Conservation (phyloP, 192 early-diverging fungal species). For the Coemansia nantahalensis region DNA sequence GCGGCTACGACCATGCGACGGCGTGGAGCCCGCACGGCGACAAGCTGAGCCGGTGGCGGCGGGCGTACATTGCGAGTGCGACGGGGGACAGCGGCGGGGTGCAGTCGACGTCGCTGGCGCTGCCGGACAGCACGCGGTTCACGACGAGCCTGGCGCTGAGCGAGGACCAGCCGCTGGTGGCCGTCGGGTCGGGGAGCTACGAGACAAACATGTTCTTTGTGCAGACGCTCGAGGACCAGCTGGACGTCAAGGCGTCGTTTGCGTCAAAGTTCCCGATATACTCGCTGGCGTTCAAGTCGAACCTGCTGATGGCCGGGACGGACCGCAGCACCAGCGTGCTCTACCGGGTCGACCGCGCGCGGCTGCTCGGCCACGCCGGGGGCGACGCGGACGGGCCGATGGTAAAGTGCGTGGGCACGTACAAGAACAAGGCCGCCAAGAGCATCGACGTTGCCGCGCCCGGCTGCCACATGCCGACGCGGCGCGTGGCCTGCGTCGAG, state of each 20-base stretch:
- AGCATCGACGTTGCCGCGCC: conserved; percentile 53
- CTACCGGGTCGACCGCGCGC: conserved; percentile 50
- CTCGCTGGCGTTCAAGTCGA: conserved; percentile 42
- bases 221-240: conserved; percentile 44
- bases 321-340: conserved; percentile 50
- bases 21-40: conserved; percentile 5
- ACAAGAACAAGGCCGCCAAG: conserved; percentile 49
- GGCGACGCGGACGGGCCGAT: conserved; percentile 22
- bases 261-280: conserved; percentile 55
- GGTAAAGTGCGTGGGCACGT: conserved; percentile 50
- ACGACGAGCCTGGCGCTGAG: conserved; percentile 49
- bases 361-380: conserved; percentile 26
- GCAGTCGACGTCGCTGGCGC: conserved; percentile 42
- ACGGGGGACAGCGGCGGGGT: conserved; percentile 41
- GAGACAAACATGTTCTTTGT: conserved; percentile 56
- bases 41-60: conserved; percentile 29
- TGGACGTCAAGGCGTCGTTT: conserved; percentile 54
- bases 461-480: conserved; percentile 41
- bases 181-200: conserved; percentile 50
- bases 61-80: conserved; percentile 39
- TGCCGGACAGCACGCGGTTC: conserved; percentile 49
- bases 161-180: conserved; percentile 46
- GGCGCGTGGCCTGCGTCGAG: conserved; percentile 42
- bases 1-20: conserved; percentile 9
- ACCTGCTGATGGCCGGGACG: conserved; percentile 48